Evolutionary conservation across 192 early-diverging fungal species (phyloP), one percentile per base, ranked within the genome.

Genomic region (Dissophora ornata): DNA sequence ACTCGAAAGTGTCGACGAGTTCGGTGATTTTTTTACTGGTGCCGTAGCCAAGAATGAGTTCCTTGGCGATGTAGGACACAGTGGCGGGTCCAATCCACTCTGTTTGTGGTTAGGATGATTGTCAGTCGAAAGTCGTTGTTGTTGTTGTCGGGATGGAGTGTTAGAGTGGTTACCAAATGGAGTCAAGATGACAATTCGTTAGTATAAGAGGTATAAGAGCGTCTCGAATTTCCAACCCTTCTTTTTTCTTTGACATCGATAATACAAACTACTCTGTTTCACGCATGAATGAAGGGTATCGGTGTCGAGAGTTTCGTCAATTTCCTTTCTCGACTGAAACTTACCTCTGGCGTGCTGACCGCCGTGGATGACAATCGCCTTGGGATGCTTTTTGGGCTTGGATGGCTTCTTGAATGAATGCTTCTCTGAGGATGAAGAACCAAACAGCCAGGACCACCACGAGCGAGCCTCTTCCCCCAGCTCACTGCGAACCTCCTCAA

Each of bases 11-110:
- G 52, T 87, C 79, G 0, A 88, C 51, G 5, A 88, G 58, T 7
- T 57, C 57, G 16, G 85, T 85, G 44, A 86, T 69, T 22, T 78
- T 67, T 21, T 74, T 66, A 74, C 83, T 82, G 50, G 68, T 68
- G 29, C 84, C 82, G 57, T 87, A 86, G 24, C 71, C 63, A 21
- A 58, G 34, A 18, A 84, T 63, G 13, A 90, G 70, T 50, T 82
- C 71, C n/a, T 84, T 79, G 54, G 83, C 80, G 48, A 90, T 77
- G 54, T 88, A 90, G 1, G 74, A 61, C 3, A 88, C 82, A 13
- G 83, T 82, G 24, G 89, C 89, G 47, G 69, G 86, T 73, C 81
- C 81, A 84, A 82, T 81, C 82, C 58, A 79, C 48, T 71, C 57
- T 68, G 62, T 33, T n/a, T 25, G 36, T 42, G 24, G 4, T 18